Conservation (phyloP, 2,329 filamentous ascomycete species). For the Nemania serpens region DNA sequence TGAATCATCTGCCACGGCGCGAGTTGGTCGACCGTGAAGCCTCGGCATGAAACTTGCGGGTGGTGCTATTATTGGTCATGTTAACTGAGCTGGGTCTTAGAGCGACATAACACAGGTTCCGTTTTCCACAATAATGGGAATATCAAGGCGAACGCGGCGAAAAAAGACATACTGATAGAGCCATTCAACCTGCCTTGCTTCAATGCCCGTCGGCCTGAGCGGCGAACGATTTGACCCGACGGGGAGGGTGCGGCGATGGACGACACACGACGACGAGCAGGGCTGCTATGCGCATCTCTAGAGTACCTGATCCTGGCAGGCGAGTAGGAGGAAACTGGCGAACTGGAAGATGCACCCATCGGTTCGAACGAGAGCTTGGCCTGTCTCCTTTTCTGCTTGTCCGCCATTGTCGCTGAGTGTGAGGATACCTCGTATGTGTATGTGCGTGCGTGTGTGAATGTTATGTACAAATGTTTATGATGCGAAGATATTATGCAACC, state of each 20-base stretch:
- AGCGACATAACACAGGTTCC: background rate
- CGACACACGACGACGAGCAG: slow-evolving; percentile 10
- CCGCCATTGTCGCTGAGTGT: slow-evolving; percentile 27
- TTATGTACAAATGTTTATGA: background rate
- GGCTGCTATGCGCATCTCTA: slow-evolving; percentile 27
- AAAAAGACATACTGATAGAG: slow-evolving; percentile 27
- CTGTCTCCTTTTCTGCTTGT: slow-evolving; percentile 35
- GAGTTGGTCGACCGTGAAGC: slow-evolving; percentile 16
- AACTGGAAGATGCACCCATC: slow-evolving; percentile 26
- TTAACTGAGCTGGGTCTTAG: slow-evolving; percentile 9
- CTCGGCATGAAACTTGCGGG: slow-evolving; percentile 39
- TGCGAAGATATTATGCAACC: background rate
- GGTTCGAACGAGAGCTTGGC: slow-evolving; percentile 42
- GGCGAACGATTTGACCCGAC: slow-evolving; percentile 1
- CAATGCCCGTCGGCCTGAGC: slow-evolving; percentile 11
- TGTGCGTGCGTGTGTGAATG: background rate
- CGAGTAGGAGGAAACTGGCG: slow-evolving; percentile 31
- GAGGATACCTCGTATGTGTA: background rate
- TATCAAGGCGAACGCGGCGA: background rate
- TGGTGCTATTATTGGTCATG: slow-evolving; percentile 17
- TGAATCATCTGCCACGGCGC: slow-evolving; percentile 23
- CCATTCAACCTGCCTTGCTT: slow-evolving; percentile 27
- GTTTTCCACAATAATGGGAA: background rate
- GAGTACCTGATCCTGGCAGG: slow-evolving; percentile 39
- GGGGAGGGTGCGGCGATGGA: slow-evolving; percentile 11